Evolutionary conservation across 2,329 filamentous ascomycete genomes (phyloP).

Genomic region (Fusarium dimerum): DNA sequence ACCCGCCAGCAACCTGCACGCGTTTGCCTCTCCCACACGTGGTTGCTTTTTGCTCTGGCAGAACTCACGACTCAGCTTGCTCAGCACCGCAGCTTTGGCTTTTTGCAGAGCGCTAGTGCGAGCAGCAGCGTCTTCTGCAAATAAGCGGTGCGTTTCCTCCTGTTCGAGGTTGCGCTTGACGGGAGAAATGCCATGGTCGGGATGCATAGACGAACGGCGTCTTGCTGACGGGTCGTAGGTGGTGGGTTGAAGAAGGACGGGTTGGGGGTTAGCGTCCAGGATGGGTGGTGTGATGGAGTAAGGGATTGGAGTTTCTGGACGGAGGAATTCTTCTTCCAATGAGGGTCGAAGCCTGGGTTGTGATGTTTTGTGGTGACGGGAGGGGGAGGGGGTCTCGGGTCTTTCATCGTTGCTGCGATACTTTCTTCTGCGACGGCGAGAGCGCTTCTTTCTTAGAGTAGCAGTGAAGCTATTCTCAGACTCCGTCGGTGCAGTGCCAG

Average conservation of each 20-base stretch:
- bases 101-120: slow-evolving; percentile 56
- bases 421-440: slow-evolving; percentile 40
- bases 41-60: slow-evolving; percentile 31
- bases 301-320: slow-evolving; percentile 32
- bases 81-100: slow-evolving; percentile 61
- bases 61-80: slow-evolving; percentile 58
- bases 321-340: slow-evolving; percentile 26
- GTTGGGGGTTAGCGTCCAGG: slow-evolving; percentile 48
- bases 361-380: slow-evolving; percentile 24
- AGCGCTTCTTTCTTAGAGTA: slow-evolving; percentile 48
- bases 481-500: slow-evolving; percentile 10
- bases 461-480: slow-evolving; percentile 44
- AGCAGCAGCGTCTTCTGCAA: slow-evolving; percentile 59
- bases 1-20: slow-evolving; percentile 34
- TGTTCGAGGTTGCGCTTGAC: slow-evolving; percentile 60
- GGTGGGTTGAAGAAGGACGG: slow-evolving; percentile 57
- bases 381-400: slow-evolving; percentile 18
- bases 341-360: slow-evolving; percentile 26
- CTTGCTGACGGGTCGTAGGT: slow-evolving; percentile 51
- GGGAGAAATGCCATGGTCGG: slow-evolving; percentile 52
- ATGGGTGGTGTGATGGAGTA: slow-evolving; percentile 52
- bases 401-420: slow-evolving; percentile 34
- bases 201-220: slow-evolving; percentile 13
- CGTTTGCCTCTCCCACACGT: slow-evolving; percentile 35
- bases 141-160: slow-evolving; percentile 55